A percentile compares a stretch with the other conserved stretches of the same genome.
phyloP scores from a whole-genome alignment of 176 grass and related monocot genomes.

The Bonia amplexicaulis region DNA sequence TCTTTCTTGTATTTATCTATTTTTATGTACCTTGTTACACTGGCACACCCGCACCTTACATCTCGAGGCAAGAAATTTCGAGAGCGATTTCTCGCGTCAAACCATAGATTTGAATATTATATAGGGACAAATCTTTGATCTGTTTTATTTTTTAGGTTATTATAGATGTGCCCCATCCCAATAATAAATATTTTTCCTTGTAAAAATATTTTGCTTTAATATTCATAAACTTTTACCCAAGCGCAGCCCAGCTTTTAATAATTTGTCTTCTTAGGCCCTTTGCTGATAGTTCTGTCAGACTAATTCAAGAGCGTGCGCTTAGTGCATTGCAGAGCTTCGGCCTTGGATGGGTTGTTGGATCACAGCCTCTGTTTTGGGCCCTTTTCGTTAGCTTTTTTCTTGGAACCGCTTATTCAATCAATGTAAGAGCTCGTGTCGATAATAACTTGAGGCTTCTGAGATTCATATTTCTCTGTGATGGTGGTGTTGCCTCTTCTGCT shows the following conservation, averaged over 20 bases:
- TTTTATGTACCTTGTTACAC: too few relatives aligned
- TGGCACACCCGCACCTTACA: too few relatives aligned
- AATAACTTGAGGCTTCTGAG: background rate
- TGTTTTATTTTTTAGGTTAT: too few relatives aligned
- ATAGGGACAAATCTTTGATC: background rate
- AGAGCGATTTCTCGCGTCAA: too few relatives aligned
- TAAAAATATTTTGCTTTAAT: too few relatives aligned
- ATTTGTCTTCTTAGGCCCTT: background rate
- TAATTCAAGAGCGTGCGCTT: constrained; percentile 17
- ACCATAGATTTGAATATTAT: background rate
- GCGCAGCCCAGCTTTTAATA: background rate
- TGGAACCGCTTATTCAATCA: constrained; percentile 93
- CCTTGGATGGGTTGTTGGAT: constrained; percentile 72
- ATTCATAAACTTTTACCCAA: too few relatives aligned
- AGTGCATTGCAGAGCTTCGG: constrained; percentile 76
- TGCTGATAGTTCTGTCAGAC: constrained; percentile 13
- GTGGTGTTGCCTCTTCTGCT: background rate
- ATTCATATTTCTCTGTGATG: background rate
- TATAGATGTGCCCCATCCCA: too few relatives aligned
- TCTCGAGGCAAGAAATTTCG: too few relatives aligned
- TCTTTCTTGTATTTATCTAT: too few relatives aligned
- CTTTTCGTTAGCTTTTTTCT: constrained; percentile 93
- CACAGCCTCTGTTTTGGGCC: constrained; percentile 78
- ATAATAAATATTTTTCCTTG: too few relatives aligned
- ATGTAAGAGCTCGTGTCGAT: constrained; percentile 48